These are phyloP conservation scores for Rhizopogon sp. DNA, from an alignment of 768 basidiomycete species.

Conservation along the genomic window DNA sequence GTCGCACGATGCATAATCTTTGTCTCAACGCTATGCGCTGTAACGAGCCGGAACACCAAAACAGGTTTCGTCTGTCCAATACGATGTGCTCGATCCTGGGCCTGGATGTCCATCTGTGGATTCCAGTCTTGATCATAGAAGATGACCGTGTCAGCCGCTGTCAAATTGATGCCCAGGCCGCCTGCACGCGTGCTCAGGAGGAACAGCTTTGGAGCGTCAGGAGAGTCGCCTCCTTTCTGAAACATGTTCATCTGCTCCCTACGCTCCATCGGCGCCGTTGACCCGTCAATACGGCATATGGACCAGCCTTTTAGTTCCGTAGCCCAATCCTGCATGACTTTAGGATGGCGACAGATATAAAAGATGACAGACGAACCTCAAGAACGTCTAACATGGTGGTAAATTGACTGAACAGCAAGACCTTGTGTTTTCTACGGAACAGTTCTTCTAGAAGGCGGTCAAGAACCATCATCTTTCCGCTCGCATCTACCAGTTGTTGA, in stretches of 20 bases:
- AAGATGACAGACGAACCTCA: conserved; percentile 46
- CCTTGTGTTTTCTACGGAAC: conserved; percentile 77
- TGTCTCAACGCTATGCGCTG: conserved; percentile 86
- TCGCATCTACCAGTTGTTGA: conserved; percentile 76
- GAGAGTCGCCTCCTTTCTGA: conserved; percentile 62
- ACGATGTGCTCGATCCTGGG: conserved; percentile 92
- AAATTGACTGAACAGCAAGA: conserved; percentile 89
- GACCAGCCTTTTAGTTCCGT: conserved; percentile 74
- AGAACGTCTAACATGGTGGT: conserved; percentile 96
- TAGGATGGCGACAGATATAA: not conserved
- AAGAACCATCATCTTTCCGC: conserved; percentile 97
- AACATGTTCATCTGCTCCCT: conserved; percentile 81
- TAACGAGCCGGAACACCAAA: conserved; percentile 83
- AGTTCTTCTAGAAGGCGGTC: conserved; percentile 82
- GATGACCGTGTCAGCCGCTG: conserved; percentile 46
- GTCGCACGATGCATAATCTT: conserved; percentile 85
- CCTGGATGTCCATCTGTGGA: conserved; percentile 96
- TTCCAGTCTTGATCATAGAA: conserved; percentile 36
- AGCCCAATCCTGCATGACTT: conserved; percentile 71
- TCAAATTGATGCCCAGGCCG: conserved; percentile 93
- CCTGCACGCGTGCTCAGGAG: conserved; percentile 92
- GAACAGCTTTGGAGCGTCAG: conserved; percentile 69
- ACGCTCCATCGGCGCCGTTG: conserved; percentile 75
- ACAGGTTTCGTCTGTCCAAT: conserved; percentile 94
- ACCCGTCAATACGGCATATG: conserved; percentile 91